Evolutionary conservation across 306 rosid species (phyloP), one percentile per base, ranked within the genome.

Genomic region (Fagus crenata): DNA sequence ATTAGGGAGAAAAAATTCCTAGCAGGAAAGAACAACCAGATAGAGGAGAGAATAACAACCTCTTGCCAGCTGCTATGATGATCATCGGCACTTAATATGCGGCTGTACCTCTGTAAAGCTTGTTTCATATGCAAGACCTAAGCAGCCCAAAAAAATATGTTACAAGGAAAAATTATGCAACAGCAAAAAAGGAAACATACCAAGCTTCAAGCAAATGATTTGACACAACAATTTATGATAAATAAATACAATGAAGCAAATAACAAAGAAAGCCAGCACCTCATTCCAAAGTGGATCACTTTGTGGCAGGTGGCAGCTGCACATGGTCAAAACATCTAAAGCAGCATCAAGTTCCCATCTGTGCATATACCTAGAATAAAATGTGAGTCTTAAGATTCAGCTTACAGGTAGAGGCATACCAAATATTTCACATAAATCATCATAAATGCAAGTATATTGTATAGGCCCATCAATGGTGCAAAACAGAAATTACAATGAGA

Each of bases 311-410:
- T 94, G 98, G 89, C 98, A 94, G 85, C 90, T 81, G 88, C 98
- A 94, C 98, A 94, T 92, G 56, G 96, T 94, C 69, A 94, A 96
- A 82, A 90, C 98, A 78, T 94, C 97, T 87, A 94, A 84, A 74
- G 98, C 97, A 84, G 97, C 95, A 83, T 88, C 90, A 78, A 94
- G 86, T 68, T 94, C 96, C 98, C 98, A 94, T 68, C 89, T 71
- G 82, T 89, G 91, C 90, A 92, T 80, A 82, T 88, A 90, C 88
- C 98, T 94, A 85, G 64, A 49, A 82, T 59, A 55, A 80, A 80
- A 72, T 46, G 39, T 77, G 65, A 54, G 33, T 82, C 71, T 60
- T 71, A 65, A n/a, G 43, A 56, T 54, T 64, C 75, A 37, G 49
- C 71, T 15, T 35, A 64, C 31, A 67, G 56, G 81, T 17, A 49